Percentiles rank a stretch among this genome's conserved stretches.
phyloP scores from a whole-genome alignment of 2,329 filamentous ascomycete species.

The Cephalotrichum gorgonifer region DNA sequence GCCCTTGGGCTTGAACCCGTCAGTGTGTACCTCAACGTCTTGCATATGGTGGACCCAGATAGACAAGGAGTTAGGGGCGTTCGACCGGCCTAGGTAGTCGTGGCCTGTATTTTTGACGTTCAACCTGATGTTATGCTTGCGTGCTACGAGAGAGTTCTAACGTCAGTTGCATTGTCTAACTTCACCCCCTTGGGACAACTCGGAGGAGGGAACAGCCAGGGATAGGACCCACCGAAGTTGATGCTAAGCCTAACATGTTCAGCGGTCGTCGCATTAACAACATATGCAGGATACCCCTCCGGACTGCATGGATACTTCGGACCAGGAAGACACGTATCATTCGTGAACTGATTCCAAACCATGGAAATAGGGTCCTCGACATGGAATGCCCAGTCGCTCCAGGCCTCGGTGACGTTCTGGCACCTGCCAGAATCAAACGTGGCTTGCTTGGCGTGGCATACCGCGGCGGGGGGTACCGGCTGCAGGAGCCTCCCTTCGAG shows the following conservation, averaged over 20 bases:
- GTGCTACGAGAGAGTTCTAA: too few relatives aligned
- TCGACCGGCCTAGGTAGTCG: conserved; percentile 20
- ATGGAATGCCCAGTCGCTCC: neutral
- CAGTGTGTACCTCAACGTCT: conserved; percentile 8
- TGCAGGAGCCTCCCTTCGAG: too few relatives aligned
- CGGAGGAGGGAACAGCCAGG: too few relatives aligned
- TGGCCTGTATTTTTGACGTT: conserved; percentile 28
- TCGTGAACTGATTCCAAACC: neutral
- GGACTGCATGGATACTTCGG: conserved; percentile 23
- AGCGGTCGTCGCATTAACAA: conserved; percentile 20
- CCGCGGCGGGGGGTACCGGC: too few relatives aligned
- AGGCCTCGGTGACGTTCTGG: neutral
- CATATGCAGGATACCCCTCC: conserved; percentile 30
- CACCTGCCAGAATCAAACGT: too few relatives aligned
- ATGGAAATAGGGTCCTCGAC: neutral
- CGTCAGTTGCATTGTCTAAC: too few relatives aligned
- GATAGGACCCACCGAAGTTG: conserved; percentile 15
- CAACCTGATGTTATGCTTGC: neutral
- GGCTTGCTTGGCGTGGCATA: too few relatives aligned
- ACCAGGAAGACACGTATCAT: neutral
- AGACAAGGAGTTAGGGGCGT: conserved; percentile 13
- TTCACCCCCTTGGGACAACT: too few relatives aligned
- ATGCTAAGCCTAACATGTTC: conserved; percentile 20
- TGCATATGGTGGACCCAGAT: conserved; percentile 18
- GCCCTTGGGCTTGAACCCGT: conserved; percentile 7